Evolutionary conservation across 2,329 filamentous ascomycete species (phyloP).

Genomic region (Phaeomoniella chlamydospora): DNA sequence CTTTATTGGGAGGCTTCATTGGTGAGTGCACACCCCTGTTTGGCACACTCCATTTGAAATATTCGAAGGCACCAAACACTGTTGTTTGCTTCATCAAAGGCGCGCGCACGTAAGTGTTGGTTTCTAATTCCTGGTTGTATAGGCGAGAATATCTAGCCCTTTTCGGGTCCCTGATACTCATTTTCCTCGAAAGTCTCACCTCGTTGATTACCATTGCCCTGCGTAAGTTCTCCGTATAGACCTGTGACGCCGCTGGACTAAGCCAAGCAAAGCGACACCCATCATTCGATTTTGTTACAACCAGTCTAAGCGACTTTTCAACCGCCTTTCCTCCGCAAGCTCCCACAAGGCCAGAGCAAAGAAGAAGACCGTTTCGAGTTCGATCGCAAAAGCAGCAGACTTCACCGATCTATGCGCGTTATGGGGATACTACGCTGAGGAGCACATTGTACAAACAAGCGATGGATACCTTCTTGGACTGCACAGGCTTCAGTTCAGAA

Average conservation of each 20-base stretch:
- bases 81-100: conserved; percentile 3
- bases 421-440: conserved; percentile 85
- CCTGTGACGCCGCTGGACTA: conserved; percentile 3
- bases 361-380: conserved; percentile 56
- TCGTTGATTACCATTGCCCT: conserved; percentile 77
- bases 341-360: conserved; percentile 52
- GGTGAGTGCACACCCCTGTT: conserved; percentile 16
- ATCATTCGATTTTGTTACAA: conserved; percentile 73
- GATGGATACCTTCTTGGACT: conserved; percentile 88
- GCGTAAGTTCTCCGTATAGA: conserved; percentile 38
- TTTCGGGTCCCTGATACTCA: conserved; percentile 66
- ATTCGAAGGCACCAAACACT: neutral
- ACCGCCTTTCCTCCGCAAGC: conserved; percentile 57
- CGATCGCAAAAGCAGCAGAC: conserved; percentile 73
- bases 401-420: conserved; percentile 88
- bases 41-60: conserved; percentile 1
- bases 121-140: conserved; percentile 2
- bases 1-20: conserved; percentile 46
- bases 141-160: conserved; percentile 82
- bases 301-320: conserved; percentile 69
- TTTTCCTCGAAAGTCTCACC: conserved; percentile 69
- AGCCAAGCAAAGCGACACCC: conserved; percentile 45
- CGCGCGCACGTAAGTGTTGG: no score
- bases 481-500: conserved; percentile 71
- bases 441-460: conserved; percentile 86